These are phyloP conservation scores for Candida broadrunensis DNA, from an alignment of 805 yeast genomes.

Conservation along the genomic window DNA sequence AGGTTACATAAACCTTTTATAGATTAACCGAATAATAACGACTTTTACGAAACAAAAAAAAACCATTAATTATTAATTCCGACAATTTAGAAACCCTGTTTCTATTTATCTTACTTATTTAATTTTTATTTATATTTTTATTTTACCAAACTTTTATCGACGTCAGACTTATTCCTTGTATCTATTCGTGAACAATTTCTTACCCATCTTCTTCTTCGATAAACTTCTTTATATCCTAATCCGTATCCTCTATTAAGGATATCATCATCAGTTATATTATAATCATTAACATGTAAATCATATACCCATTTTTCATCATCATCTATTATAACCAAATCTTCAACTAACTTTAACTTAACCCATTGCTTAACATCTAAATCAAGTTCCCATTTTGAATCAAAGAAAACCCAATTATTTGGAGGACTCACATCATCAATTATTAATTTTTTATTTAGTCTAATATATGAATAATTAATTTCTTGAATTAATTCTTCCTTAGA, in stretches of 20 bases:
- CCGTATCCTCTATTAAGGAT: constrained; percentile 12
- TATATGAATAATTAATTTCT: neutral
- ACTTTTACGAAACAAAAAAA: no score
- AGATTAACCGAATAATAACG: neutral
- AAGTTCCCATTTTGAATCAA: constrained; percentile 53
- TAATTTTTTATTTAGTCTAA: constrained; percentile 3
- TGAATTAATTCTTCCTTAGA: constrained; percentile 1
- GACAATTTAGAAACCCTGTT: no score
- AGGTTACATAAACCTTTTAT: no score
- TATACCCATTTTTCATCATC: constrained; percentile 85
- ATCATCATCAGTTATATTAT: constrained; percentile 16
- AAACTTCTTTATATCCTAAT: constrained; percentile 34
- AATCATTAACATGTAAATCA: constrained; percentile 35
- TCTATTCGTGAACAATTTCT: constrained; percentile 30
- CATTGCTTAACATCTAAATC: constrained; percentile 64
- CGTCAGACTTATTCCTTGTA: neutral
- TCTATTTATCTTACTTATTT: no score
- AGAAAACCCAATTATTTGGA: constrained; percentile 60
- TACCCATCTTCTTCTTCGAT: constrained; percentile 68
- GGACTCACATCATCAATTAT: constrained; percentile 45
- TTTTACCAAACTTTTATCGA: constrained; percentile 4
- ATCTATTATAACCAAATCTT: constrained; percentile 58
- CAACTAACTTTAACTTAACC: constrained; percentile 52
- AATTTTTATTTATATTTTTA: neutral
- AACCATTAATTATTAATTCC: no score